phyloP scores from a whole-genome alignment of 352 stramenopile genomes.

The Detonula confervacea region DNA sequence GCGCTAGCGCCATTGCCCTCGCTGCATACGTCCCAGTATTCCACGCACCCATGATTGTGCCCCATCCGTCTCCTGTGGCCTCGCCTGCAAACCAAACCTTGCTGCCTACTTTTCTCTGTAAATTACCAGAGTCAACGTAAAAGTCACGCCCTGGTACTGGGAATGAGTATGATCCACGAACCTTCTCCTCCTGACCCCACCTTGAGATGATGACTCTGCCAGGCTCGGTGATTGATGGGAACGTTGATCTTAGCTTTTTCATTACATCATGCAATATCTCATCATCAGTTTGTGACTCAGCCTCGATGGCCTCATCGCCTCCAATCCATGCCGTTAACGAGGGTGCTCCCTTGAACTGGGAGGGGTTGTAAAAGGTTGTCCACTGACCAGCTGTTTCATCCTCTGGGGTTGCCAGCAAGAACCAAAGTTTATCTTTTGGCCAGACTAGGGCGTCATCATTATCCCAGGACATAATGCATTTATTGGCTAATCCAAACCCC shows the following conservation, averaged over 20 bases:
- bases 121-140: not conserved
- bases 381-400: constrained; percentile 34
- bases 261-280: constrained; percentile 73
- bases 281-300: constrained; percentile 71
- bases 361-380: constrained; percentile 56
- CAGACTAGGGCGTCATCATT: constrained; percentile 27
- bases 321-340: constrained; percentile 76
- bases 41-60: constrained; percentile 45
- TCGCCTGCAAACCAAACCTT: constrained; percentile 55
- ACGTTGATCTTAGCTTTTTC: constrained; percentile 69
- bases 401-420: constrained; percentile 50
- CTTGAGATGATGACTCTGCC: constrained; percentile 41
- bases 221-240: constrained; percentile 60
- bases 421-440: constrained; percentile 33
- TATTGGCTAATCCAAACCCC: constrained; percentile 83
- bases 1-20: not conserved
- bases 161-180: constrained; percentile 46
- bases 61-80: constrained; percentile 37
- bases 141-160: constrained; percentile 18
- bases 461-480: constrained; percentile 64
- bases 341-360: constrained; percentile 36
- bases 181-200: constrained; percentile 49
- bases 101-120: constrained; percentile 22
- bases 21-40: constrained; percentile 35
- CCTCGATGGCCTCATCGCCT: constrained; percentile 53